Evolutionary conservation across 768 basidiomycete genomes (phyloP), one percentile per base, ranked within the genome.

Genomic region (Russula brevipes): DNA sequence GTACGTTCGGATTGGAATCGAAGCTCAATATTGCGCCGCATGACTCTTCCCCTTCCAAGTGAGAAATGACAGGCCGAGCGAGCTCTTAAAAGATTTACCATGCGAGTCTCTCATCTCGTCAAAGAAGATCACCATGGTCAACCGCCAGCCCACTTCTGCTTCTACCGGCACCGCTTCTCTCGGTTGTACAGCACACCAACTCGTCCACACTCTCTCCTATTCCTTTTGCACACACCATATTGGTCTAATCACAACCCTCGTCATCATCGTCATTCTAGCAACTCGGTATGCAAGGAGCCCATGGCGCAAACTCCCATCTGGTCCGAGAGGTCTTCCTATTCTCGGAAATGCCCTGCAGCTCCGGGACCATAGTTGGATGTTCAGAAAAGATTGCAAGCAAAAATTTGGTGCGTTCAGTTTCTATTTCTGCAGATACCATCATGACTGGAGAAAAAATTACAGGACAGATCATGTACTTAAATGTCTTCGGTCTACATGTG

Each of bases 291-390:
- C 5, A 1, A 50, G 46, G 39, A 61, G 60, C 14, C 30, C 53
- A 7, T 55, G 60, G 60, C 54, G 60, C 2, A 39, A 24, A 16
- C 30, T 61, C 10, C 60, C 60, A 6, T 54, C 60, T 0, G 60
- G 60, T 42, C 54, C 60, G 33, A 54, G 39, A 5, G 54, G 60
- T 1, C 38, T 61, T 42, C 60, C 54, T 2, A 19, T 61, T n/a
- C 39, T 61, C 11, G 60, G 60, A 42, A 55, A 61, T 36, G 46
- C 14, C 12, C 30, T 61, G 14, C 46, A 61, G 30, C 41, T 61
- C 30, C 10, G 35, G 17, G 39, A 61, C 36, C 55, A 44, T n/a
- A 2, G 17, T 2, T 61, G 60, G 60, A 35, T 61, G 46, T 41
- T 61, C 39, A n/a, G n/a, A 3, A 41, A 5, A 9, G 54, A 42